These are phyloP conservation scores for Daldinia eschscholtzii DNA, from an alignment of 2,329 filamentous ascomycete genomes.

Conservation along the genomic window DNA sequence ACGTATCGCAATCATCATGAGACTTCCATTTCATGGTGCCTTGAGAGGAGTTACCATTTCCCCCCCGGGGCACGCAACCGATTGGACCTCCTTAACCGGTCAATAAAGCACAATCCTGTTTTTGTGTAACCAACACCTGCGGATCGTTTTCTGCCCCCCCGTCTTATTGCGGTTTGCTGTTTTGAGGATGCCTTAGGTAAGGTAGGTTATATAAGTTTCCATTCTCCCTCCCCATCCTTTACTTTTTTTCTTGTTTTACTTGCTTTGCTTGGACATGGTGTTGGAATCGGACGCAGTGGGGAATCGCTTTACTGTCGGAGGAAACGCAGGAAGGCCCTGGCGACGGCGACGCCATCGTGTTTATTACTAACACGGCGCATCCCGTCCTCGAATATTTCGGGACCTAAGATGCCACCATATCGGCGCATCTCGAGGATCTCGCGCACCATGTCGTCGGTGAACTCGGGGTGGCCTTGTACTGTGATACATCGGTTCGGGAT, in stretches of 20 bases:
- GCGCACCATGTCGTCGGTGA: slow-evolving; percentile 76
- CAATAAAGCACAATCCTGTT: slow-evolving; percentile 12
- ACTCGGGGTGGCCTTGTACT: slow-evolving; percentile 90
- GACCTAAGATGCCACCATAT: slow-evolving; percentile 74
- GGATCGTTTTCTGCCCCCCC: slow-evolving; percentile 6
- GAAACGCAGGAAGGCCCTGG: slow-evolving; percentile 81
- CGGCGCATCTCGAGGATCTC: slow-evolving; percentile 76
- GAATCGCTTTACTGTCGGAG: slow-evolving; percentile 65
- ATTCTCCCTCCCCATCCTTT: neutral
- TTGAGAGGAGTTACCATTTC: neutral
- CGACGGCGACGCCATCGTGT: slow-evolving; percentile 85
- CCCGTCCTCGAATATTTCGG: slow-evolving; percentile 76
- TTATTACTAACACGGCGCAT: slow-evolving; percentile 72
- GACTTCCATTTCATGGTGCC: slow-evolving; percentile 9
- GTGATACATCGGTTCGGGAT: slow-evolving; percentile 74
- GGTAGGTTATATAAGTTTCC: slow-evolving; percentile 2
- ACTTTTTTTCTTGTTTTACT: neutral
- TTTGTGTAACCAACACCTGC: slow-evolving; percentile 19
- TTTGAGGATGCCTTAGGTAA: neutral
- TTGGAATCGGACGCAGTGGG: too few species aligned
- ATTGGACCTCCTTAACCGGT: slow-evolving; percentile 8
- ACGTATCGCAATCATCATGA: slow-evolving; percentile 21
- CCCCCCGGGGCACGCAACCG: slow-evolving; percentile 8
- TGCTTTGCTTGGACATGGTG: neutral
- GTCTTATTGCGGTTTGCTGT: slow-evolving; percentile 2